These are phyloP conservation scores for Saussurea involucrata DNA, from an alignment of 129 eudicot genomes.

Conservation along the genomic window DNA sequence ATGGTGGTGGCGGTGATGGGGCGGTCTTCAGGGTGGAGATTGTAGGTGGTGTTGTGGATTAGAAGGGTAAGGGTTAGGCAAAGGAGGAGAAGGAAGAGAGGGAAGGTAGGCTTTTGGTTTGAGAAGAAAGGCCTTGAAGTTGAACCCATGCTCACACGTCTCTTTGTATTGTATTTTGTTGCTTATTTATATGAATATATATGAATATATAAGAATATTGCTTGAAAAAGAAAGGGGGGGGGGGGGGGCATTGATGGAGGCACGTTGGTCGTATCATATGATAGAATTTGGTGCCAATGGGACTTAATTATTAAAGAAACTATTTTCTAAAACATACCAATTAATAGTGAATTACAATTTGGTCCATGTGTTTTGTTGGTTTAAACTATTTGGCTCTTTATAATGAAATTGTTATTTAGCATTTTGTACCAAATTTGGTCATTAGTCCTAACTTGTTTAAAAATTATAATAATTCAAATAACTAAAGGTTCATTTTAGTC, in stretches of 20 bases:
- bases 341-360: too few species aligned
- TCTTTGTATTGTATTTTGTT: background rate
- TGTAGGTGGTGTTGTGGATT: constrained; percentile 25
- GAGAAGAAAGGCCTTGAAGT: constrained; percentile 27
- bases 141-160: constrained; percentile 33
- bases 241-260: background rate
- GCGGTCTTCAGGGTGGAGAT: constrained; percentile 2
- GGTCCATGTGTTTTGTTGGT: background rate
- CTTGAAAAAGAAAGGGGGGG: background rate
- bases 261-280: background rate
- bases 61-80: constrained; percentile 32
- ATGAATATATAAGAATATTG: background rate
- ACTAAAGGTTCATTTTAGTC: too few species aligned
- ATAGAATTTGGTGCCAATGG: background rate
- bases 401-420: too few species aligned
- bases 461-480: too few species aligned
- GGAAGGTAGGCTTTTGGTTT: constrained; percentile 23
- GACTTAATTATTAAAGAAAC: background rate
- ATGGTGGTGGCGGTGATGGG: background rate
- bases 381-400: too few species aligned
- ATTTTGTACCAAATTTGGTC: too few species aligned
- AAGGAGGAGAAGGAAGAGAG: constrained; percentile 30
- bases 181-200: background rate
- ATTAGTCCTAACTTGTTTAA: too few species aligned
- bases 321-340: too few species aligned